A percentile compares a stretch with the other conserved stretches of the same genome.
Conservation (phyloP, 2,329 filamentous ascomycete species). For the Tolypocladium guangdongense region DNA sequence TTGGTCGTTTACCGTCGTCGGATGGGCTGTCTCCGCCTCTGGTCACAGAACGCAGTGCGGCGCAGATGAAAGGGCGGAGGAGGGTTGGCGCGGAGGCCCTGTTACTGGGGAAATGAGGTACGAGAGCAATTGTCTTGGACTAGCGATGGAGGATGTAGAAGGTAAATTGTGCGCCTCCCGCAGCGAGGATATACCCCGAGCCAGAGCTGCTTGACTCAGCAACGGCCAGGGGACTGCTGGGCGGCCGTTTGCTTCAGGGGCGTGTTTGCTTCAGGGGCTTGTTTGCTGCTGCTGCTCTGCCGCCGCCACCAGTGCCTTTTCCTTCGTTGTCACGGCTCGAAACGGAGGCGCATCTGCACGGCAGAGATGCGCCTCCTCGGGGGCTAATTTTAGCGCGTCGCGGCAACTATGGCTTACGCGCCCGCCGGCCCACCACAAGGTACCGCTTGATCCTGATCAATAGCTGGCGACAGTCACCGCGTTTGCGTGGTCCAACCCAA, state of each 20-base stretch:
- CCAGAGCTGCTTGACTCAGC: neutral
- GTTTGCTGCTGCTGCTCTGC: neutral
- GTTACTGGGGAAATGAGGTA: neutral
- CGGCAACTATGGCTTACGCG: neutral
- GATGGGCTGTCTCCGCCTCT: neutral
- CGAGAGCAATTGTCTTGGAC: neutral
- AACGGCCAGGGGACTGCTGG: neutral
- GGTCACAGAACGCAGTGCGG: neutral
- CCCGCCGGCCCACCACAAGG: too few species aligned
- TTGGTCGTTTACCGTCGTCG: neutral
- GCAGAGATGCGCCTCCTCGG: neutral
- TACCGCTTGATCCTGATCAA: too few species aligned
- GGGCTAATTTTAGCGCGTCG: neutral
- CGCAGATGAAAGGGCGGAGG: neutral
- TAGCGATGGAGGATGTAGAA: neutral
- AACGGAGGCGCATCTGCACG: neutral
- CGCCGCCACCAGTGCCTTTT: neutral
- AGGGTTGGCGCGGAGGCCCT: neutral
- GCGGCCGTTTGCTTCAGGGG: neutral
- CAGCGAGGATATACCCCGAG: neutral
- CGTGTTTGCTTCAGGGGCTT: neutral
- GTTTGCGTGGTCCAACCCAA: too few species aligned
- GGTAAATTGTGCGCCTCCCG: neutral
- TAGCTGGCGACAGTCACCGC: too few species aligned
- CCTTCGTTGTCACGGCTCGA: neutral